Conservation (phyloP, 345 rosid genomes). For the Hevea brasiliensis region DNA sequence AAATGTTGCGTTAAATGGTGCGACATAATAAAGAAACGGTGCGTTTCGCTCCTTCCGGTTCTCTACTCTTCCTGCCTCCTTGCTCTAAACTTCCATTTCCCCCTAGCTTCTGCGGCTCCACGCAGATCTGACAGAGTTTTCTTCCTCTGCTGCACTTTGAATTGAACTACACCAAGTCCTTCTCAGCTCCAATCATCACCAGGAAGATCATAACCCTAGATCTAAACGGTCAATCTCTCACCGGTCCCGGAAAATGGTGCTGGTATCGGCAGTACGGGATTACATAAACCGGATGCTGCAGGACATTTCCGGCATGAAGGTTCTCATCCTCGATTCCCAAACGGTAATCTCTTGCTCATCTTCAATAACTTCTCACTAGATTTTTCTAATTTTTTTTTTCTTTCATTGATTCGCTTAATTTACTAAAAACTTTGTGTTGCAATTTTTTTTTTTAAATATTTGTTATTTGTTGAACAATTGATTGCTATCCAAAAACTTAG, state of each 20-base stretch:
- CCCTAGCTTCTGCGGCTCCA: no score
- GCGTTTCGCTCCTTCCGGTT: not conserved
- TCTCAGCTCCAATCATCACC: not conserved
- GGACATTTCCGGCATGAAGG: constrained; percentile 99
- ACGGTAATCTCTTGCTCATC: constrained; percentile 49
- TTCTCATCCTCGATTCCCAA: constrained; percentile 93
- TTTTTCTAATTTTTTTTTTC: not conserved
- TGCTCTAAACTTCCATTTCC: no score
- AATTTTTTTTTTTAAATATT: no score
- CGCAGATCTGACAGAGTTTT: constrained; percentile 3
- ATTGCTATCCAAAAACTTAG: not conserved
- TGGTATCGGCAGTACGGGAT: constrained; percentile 79
- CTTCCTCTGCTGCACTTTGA: not conserved
- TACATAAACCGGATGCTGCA: constrained; percentile 92
- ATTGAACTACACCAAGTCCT: not conserved
- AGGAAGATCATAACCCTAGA: constrained; percentile 14
- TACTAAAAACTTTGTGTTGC: not conserved
- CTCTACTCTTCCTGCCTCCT: no score
- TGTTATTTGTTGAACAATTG: not conserved
- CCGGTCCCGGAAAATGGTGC: constrained; percentile 51
- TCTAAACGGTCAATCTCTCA: constrained; percentile 15
- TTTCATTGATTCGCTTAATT: not conserved
- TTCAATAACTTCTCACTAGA: not conserved
- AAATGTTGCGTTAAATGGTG: no score
- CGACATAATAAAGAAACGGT: not conserved